Conservation (phyloP, 2,329 filamentous ascomycete genomes). For the Chaetomiaceae sp. region DNA sequence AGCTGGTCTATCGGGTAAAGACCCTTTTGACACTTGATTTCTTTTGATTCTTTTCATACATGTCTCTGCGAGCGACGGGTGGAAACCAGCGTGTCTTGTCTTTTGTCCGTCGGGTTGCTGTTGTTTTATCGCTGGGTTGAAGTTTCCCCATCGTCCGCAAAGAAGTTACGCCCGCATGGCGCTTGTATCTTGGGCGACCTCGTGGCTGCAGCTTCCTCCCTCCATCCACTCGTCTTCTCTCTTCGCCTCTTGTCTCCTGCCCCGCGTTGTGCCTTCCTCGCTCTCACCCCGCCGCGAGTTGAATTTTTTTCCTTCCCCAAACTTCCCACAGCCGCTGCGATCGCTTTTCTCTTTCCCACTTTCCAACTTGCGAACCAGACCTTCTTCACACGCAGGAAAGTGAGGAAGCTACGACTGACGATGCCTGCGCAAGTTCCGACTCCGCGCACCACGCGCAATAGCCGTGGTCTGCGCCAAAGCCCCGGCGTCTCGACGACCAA, state of each 20-base stretch:
- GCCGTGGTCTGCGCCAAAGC: constrained; percentile 21
- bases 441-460: constrained; percentile 26
- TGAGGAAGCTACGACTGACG: constrained; percentile 16
- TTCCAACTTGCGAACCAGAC: background rate
- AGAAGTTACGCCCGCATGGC: background rate
- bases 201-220: background rate
- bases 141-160: constrained; percentile 5
- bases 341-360: background rate
- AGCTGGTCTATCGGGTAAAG: constrained; percentile 15
- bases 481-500: constrained; percentile 1
- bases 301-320: background rate
- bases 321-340: background rate
- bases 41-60: background rate
- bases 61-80: constrained; percentile 9
- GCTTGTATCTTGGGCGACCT: background rate
- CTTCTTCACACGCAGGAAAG: background rate
- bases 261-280: background rate
- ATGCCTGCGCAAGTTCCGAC: constrained; percentile 22
- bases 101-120: background rate
- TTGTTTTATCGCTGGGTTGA: constrained; percentile 3
- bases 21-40: constrained; percentile 7
- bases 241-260: background rate
- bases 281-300: background rate
- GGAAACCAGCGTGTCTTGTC: background rate
- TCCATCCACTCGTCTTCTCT: background rate